Evolutionary conservation across 257 asterid species (phyloP), one percentile per base, ranked within the genome.

Genomic region (Nicotiana knightiana): DNA sequence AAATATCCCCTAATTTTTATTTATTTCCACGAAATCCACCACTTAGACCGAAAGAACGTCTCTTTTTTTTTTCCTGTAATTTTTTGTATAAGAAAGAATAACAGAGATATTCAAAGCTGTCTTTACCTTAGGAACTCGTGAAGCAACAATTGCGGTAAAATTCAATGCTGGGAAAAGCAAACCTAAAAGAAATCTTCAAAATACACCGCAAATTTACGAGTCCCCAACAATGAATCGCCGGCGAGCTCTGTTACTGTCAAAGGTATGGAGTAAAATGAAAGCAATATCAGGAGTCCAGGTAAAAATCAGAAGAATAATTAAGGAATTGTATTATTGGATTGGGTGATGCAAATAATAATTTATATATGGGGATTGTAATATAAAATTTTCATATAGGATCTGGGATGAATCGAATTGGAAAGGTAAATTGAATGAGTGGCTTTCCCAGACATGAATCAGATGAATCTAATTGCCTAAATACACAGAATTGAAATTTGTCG

Each of bases 291-390:
- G 48, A 43, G 48, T 43, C 11, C 48, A 43, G 11, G 48, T 43
- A 43, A 43, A 43, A 43, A 43, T 43, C 2, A 46, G 80, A 24
- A 75, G 79, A 46, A 73, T 26, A 26, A 51, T 63, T 13, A 63
- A 63, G 37, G 70, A 64, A 64, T 64, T 12, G 9, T 75, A 75
- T 75, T 75, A 75, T 75, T 17, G 64, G 80, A 75, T 75, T 64
- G 6, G 15, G 28, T 5, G 28, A 75, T 51, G 46, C 46, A 75
- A 51, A 48, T 13, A 6, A 48, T 24, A 48, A 73, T 75, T 75
- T 35, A 51, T 46, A 58, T 70, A 48, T 51, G 26, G 46, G 79
- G 62, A 48, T 73, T 48, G 15, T 43, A 11, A 71, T 6, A 73
- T 48, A 1, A 75, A 75, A 71, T 13, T 11, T 75, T 75, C 26